phyloP scores from a whole-genome alignment of 768 basidiomycete species.

The Dioszegia crocea region DNA sequence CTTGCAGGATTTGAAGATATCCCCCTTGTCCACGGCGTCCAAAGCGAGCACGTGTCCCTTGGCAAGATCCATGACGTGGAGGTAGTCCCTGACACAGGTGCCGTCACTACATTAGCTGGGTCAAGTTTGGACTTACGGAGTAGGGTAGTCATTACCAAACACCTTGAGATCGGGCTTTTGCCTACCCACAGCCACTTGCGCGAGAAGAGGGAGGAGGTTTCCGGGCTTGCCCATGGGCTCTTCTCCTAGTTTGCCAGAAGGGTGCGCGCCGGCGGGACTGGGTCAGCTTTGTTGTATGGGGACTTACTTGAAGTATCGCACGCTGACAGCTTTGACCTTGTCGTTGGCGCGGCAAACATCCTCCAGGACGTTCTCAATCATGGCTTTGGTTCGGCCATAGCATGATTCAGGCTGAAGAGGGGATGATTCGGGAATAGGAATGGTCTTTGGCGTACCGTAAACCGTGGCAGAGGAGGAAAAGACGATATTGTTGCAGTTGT shows the following conservation, averaged over 20 bases:
- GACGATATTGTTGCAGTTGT: constrained; percentile 77
- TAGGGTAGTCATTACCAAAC: constrained; percentile 96
- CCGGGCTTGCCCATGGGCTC: constrained; percentile 93
- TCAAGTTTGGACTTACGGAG: constrained; percentile 59
- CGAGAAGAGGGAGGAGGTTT: constrained; percentile 86
- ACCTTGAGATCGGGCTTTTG: constrained; percentile 67
- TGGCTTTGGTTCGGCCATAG: constrained; percentile 94
- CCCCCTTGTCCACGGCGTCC: constrained; percentile 61
- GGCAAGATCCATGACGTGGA: constrained; percentile 82
- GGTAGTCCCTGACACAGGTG: constrained; percentile 86
- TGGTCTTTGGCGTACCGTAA: constrained; percentile 84
- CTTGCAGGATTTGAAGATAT: constrained; percentile 57
- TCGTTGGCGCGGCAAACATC: constrained; percentile 61
- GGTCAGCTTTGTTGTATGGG: constrained; percentile 50
- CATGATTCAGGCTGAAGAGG: constrained; percentile 82
- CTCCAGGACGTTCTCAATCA: constrained; percentile 83
- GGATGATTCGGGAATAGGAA: constrained; percentile 91
- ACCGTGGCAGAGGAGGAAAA: constrained; percentile 99
- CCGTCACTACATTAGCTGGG: constrained; percentile 63
- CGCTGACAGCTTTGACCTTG: constrained; percentile 61
- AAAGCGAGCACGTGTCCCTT: constrained; percentile 86
- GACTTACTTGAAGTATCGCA: constrained; percentile 86
- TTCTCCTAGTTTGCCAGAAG: constrained; percentile 90
- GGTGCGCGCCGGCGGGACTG: constrained; percentile 97
- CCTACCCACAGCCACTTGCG: constrained; percentile 90